phyloP scores from a whole-genome alignment of 2,329 filamentous ascomycete genomes.

The Trichoderma polysporum region DNA sequence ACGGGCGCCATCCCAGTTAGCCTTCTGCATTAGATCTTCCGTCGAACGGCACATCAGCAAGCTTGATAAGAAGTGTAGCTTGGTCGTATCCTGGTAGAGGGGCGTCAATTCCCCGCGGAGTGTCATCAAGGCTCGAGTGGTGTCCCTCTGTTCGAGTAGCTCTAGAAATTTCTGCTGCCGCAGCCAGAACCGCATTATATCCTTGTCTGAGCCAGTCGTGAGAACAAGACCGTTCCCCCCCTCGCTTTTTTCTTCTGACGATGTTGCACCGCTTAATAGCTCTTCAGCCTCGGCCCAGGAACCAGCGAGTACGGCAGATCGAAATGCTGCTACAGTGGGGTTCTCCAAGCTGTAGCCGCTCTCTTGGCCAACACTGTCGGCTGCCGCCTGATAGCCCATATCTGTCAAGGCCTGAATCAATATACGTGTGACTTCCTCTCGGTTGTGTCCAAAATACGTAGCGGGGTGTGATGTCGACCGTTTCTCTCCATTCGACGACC shows the following conservation, averaged over 20 bases:
- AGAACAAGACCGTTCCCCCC: conserved; percentile 66
- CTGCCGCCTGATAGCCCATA: conserved; percentile 79
- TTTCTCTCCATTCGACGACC: conserved; percentile 45
- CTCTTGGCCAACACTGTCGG: conserved; percentile 70
- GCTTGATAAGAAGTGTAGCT: conserved; percentile 81
- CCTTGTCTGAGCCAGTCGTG: conserved; percentile 70
- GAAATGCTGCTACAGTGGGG: conserved; percentile 80
- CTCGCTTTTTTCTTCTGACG: conserved; percentile 35
- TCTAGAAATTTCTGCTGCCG: conserved; percentile 95
- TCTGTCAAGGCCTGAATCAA: conserved; percentile 88
- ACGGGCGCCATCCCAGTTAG: conserved; percentile 80
- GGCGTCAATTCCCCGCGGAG: conserved; percentile 85
- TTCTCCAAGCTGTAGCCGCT: conserved; percentile 89
- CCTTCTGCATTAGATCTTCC: conserved; percentile 72
- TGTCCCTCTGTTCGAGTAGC: conserved; percentile 74
- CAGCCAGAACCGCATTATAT: conserved; percentile 82
- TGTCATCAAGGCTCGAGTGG: conserved; percentile 73
- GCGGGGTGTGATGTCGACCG: conserved; percentile 24
- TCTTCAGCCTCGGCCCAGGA: conserved; percentile 83
- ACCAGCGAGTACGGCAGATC: conserved; percentile 75
- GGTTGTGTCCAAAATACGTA: conserved; percentile 78
- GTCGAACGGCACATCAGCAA: conserved; percentile 84
- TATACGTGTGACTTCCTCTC: conserved; percentile 89
- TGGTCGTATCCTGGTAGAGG: conserved; percentile 72
- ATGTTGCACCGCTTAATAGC: conserved; percentile 62